Base-by-base conservation (phyloP, 1,284 basidiomycete species). In the Heliocybe sulcata region DNA sequence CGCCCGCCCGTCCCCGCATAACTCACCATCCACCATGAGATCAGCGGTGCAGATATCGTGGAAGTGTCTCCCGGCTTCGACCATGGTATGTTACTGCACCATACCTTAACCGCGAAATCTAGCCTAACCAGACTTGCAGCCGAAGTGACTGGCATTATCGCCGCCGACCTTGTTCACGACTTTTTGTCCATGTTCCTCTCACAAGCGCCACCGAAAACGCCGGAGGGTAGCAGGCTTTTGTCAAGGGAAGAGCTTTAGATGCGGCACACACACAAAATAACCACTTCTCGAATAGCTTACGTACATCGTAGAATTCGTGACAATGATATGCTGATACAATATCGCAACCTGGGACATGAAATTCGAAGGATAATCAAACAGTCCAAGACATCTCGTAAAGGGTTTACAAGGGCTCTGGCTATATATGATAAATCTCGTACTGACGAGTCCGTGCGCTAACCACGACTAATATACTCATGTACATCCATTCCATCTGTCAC, bases 11-110 rank as follows among this genome's bases (percentile, higher is more conserved):
- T 45, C 19, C 48, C 29, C 23, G 33, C 16, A 23, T 23, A 35
- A 26, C 25, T 42, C 45, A 25, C 14, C 26, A 42, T 53, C 48
- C 33, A 6, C 29, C 12, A 31, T 42, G 45, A 55, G 23, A 19
- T 53, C 63, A 85, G 83, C 38, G 84, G 87, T 48, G 84, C 83
- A 1, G 87, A 90, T 64, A 72, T 92, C 51, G 89, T 91, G 20
- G 89, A 91, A 68, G 88, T 91, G n/a, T 73, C 88, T 2, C 88
- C 90, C 23, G 82, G 86, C n/a, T 92, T 90, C 62, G 88, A 91
- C 65, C 77, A 83, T 59, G 82, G 73, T 76, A 52, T 3, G 71
- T 59, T 33, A 35, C 31, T 20, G 35, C 25, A 23, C 16, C 19
- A 4, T 42, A n/a, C 26, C 23, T 10, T 45, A 22, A 35, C 26